Base-by-base conservation (phyloP, 2,329 filamentous ascomycete genomes). In the Exserohilum rostratum region DNA sequence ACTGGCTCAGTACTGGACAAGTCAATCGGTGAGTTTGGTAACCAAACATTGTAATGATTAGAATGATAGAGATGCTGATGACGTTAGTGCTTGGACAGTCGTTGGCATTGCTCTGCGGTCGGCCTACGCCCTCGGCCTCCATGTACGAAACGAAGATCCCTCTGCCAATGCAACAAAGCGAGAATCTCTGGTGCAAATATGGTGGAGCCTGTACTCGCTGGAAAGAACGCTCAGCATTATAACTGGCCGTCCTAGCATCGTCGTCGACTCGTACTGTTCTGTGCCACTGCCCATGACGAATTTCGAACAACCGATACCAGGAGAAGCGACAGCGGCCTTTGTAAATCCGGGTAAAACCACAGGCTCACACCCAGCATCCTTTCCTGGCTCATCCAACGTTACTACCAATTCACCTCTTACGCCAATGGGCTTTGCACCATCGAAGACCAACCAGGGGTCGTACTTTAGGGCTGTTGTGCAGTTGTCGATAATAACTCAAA, bases 121-220 rank as follows among this genome's bases (percentile, higher is more conserved):
- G 31, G 61, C 76, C 61, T 65, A 72, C 59, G 67, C 68, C 2
- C 69, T 77, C 13, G 76, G 75, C 20, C 63, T 79, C 6, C 75
- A 78, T 50, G 60, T 78, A 35, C 68, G 70, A 5, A 78, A 77
- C 38, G 62, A 71, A 39, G 70, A 70, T 38, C 66, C 69, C 1
- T 67, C 66, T 5, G 60, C 70, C 5, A 50, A 66, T 12, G 62
- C 66, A 6, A 49, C 61, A 11, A 65, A 72, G 39, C 72, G 68
- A 53, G 75, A 78, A 54, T 69, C 69, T 3, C 57, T 76, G 44
- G 66, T 74, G 3, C 70, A 72, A 18, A 68, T 74, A 12, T 79
- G 77, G 77, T 78, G 77, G 73, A 74, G 75, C 40, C 51, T 78
- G 11, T 76, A 73, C 53, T 72, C 68, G 6, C 60, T 77, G 15